phyloP scores from a whole-genome alignment of 495 filamentous ascomycete species.

The Podospora tetraspora region DNA sequence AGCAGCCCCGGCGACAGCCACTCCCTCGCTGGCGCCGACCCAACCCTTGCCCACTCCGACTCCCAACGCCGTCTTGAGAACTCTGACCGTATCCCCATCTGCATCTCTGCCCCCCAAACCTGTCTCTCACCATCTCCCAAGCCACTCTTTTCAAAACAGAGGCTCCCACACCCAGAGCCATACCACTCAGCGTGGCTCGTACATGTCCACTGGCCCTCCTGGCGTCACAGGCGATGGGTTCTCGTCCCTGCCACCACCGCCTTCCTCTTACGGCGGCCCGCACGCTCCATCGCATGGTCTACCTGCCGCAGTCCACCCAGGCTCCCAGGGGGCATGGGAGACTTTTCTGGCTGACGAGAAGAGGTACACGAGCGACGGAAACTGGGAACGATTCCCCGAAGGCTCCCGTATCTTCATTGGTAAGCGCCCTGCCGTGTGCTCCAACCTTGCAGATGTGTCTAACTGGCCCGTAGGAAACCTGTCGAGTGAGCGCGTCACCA shows the following conservation, averaged over 20 bases:
- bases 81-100: constrained; percentile 43
- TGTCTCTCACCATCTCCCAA: constrained; percentile 36
- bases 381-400: constrained; percentile 88
- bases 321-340: constrained; percentile 65
- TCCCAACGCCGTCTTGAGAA: constrained; percentile 28
- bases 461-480: constrained; percentile 67
- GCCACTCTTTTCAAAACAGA: constrained; percentile 22
- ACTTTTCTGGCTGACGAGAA: constrained; percentile 77
- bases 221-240: constrained; percentile 49
- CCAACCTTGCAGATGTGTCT: background rate
- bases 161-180: constrained; percentile 45
- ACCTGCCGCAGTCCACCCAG: constrained; percentile 4
- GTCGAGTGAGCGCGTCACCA: constrained; percentile 86
- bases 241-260: constrained; percentile 54
- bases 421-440: constrained; percentile 41
- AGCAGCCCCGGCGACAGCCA: constrained; percentile 20
- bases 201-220: constrained; percentile 48
- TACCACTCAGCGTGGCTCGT: constrained; percentile 38
- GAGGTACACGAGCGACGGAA: constrained; percentile 29
- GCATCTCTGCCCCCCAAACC: constrained; percentile 51
- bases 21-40: constrained; percentile 16
- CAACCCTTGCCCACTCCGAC: constrained; percentile 33
- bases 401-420: constrained; percentile 88
- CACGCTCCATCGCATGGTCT: constrained; percentile 17
- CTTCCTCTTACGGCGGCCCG: constrained; percentile 43